Evolutionary conservation across 495 filamentous ascomycete species (phyloP), one percentile per base, ranked within the genome.

Genomic region (Oidiodendron maius): DNA sequence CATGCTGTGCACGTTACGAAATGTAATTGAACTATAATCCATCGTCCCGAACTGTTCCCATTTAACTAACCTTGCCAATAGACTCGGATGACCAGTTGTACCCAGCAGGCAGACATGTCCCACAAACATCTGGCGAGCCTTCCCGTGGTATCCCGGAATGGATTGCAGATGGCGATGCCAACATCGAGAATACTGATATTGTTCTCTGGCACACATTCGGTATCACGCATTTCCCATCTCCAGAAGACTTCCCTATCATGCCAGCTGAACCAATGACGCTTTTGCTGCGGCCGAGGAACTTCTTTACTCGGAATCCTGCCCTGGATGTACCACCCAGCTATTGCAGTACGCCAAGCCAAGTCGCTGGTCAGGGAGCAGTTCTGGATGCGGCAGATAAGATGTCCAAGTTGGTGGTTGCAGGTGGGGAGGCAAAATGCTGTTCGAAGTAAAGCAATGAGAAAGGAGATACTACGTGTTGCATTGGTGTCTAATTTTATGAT

Each of bases 121-220:
- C 91, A 0, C 91, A 96, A 65, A 95, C 89, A 4, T 89, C 84
- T 0, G 91, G 91, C 59, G 86, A 89, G 53, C 87, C 88, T 3
- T 85, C 87, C 0, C 64, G 71, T 15, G 90, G 89, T 8, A 68
- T 96, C 0, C 85, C 88, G 0, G 77, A 83, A 51, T 96, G 91
- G 91, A 87, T 95, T 51, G 81, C 75, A 5, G 81, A 89, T 47
- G 80, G 82, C n/a, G 70, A 67, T 35, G 78, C 71, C 55, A 81
- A 71, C 30, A 84, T 96, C 53, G 87, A 87, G 21, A 86, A 96
- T 66, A 86, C 82, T 5, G 87, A 97, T 64, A 65, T 95, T 18
- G 91, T 97, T 2, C 76, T 97, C 17, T 97, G 91, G 91, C 91
- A 97, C 65, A 97, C 91, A 0, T 97, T 96, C 59, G 91, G 91